Conservation (phyloP, 106 monocot species). For the Dendrobium huoshanense region DNA sequence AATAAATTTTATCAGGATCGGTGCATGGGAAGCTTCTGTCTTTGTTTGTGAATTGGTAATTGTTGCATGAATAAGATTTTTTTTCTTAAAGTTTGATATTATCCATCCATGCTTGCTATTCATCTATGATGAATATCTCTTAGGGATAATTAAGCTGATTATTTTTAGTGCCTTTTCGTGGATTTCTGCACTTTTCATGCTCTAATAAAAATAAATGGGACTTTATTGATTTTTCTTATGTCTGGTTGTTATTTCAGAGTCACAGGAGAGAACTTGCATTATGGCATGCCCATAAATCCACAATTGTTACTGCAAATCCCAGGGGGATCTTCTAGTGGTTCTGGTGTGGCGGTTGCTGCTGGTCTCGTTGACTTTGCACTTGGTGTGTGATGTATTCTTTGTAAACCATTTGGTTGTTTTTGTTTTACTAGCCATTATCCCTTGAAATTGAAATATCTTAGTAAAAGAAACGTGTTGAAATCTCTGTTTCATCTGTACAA, state of each 20-base stretch:
- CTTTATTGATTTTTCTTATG: background rate
- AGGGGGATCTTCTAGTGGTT: conserved; percentile 90
- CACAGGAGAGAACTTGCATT: conserved; percentile 81
- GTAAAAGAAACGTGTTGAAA: background rate
- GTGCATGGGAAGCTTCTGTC: background rate
- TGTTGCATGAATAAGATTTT: background rate
- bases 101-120: background rate
- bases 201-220: background rate
- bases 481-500: background rate
- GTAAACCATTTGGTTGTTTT: background rate
- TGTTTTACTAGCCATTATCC: background rate
- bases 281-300: conserved; percentile 79
- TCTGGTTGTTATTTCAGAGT: conserved; percentile 34
- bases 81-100: background rate
- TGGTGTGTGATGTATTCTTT: conserved; percentile 28
- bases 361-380: conserved; percentile 85
- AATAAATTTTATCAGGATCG: background rate
- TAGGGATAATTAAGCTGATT: background rate
- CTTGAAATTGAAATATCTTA: background rate
- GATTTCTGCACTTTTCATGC: background rate
- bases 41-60: background rate
- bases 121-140: background rate
- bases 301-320: conserved; percentile 42
- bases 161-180: background rate
- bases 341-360: conserved; percentile 90